Percentiles rank a stretch among this genome's conserved stretches.
These are phyloP conservation scores for Melanomma pulvis-pyrius DNA, from an alignment of 495 filamentous ascomycete genomes.

Conservation along the genomic window DNA sequence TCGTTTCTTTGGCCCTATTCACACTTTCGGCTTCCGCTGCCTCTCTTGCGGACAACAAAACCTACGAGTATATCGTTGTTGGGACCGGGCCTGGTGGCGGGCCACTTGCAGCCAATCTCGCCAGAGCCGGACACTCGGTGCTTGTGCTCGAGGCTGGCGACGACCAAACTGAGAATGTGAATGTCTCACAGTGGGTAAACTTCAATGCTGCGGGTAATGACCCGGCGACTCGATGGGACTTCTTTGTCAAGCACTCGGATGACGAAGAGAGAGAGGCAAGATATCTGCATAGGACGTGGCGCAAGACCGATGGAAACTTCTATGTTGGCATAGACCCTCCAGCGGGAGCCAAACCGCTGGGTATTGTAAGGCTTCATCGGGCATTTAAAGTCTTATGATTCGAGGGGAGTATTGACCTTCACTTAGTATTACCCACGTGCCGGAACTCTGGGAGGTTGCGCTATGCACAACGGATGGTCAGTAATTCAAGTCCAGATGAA, in stretches of 20 bases:
- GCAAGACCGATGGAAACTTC: constrained; percentile 28
- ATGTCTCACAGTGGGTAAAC: constrained; percentile 27
- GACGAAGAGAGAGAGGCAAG: constrained; percentile 32
- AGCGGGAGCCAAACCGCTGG: constrained; percentile 48
- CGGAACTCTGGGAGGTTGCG: constrained; percentile 55
- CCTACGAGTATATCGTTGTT: constrained; percentile 40
- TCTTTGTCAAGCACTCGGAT: constrained; percentile 38
- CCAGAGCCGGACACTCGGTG: constrained; percentile 27
- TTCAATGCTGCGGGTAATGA: constrained; percentile 25
- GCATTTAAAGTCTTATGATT: not conserved
- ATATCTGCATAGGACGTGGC: constrained; percentile 30
- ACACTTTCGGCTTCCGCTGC: not conserved
- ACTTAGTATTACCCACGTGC: constrained; percentile 51
- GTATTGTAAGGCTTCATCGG: constrained; percentile 41
- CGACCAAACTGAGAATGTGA: constrained; percentile 34
- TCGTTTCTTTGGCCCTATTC: constrained; percentile 12
- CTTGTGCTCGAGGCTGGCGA: constrained; percentile 38
- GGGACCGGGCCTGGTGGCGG: constrained; percentile 37
- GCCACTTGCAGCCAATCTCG: constrained; percentile 38
- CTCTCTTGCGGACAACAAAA: constrained; percentile 15
- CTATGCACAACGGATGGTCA: constrained; percentile 53
- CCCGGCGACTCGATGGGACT: constrained; percentile 36
- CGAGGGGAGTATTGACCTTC: not conserved
- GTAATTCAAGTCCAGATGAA: not conserved
- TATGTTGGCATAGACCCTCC: constrained; percentile 47